Evolutionary conservation across 2,329 filamentous ascomycete genomes (phyloP).

Genomic region (Fusarium domesticum): DNA sequence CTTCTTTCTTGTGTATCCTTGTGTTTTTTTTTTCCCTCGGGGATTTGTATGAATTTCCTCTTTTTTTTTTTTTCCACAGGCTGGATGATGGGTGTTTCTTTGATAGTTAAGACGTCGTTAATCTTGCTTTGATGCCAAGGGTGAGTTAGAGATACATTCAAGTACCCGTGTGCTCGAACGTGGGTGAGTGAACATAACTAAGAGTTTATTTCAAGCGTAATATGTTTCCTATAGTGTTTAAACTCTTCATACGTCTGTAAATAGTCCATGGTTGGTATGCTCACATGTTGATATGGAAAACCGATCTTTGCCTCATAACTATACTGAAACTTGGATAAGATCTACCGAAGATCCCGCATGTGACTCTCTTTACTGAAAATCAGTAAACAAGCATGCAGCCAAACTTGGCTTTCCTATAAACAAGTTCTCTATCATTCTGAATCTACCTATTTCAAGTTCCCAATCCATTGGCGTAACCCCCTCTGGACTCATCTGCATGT

Average conservation of each 20-base stretch:
- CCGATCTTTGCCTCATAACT: no score
- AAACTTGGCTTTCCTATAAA: not conserved
- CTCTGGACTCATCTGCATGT: no score
- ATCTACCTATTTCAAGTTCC: not conserved
- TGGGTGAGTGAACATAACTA: no score
- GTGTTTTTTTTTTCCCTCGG: not conserved
- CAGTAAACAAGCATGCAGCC: not conserved
- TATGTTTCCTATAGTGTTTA: no score
- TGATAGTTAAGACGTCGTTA: not conserved
- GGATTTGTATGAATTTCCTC: not conserved
- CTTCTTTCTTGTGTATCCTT: not conserved
- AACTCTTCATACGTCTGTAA: no score
- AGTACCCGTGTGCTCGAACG: no score
- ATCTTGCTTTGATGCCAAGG: not conserved
- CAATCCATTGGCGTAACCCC: not conserved
- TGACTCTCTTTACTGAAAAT: not conserved
- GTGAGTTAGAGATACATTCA: no score
- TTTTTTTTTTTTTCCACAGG: not conserved
- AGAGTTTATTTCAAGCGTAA: no score
- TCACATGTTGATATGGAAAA: no score
- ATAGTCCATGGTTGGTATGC: no score
- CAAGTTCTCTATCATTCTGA: not conserved
- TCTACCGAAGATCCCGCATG: not conserved
- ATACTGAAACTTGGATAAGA: no score
- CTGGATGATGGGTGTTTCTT: not conserved